A percentile compares a stretch with the other conserved stretches of the same genome.
Evolutionary conservation across 2,329 filamentous ascomycete genomes (phyloP).

Genomic region (Phaeosphaeriaceae sp.): DNA sequence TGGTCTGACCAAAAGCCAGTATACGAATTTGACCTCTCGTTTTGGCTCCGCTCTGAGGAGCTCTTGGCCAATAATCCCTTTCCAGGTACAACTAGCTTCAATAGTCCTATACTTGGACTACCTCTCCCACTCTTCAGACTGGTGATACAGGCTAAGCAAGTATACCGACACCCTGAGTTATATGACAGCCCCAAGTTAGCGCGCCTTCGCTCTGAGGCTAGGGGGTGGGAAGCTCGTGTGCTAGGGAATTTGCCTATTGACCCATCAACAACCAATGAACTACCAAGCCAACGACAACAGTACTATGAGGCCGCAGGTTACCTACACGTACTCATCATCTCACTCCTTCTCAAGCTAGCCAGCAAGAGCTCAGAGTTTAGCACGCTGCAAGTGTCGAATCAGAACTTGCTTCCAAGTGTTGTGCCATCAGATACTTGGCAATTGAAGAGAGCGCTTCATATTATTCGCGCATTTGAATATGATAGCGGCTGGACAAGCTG

Average conservation of each 20-base stretch:
- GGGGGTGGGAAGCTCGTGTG: slow-evolving; percentile 18
- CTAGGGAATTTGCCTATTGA: slow-evolving; percentile 12
- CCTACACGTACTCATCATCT: slow-evolving; percentile 20
- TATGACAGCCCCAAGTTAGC: neutral
- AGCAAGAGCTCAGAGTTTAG: neutral
- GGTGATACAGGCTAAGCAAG: slow-evolving; percentile 15
- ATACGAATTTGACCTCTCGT: slow-evolving; percentile 15
- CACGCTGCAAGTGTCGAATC: neutral
- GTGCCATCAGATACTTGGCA: slow-evolving; percentile 15
- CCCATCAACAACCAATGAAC: neutral
- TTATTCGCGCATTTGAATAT: slow-evolving; percentile 6
- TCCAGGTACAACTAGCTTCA: slow-evolving; percentile 13
- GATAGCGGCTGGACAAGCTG: slow-evolving; percentile 13
- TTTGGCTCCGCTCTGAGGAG: slow-evolving; percentile 19
- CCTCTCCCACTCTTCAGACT: slow-evolving; percentile 20
- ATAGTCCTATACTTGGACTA: slow-evolving; percentile 24
- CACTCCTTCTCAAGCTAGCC: slow-evolving; percentile 16
- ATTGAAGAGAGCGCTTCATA: slow-evolving; percentile 11
- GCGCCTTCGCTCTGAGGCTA: slow-evolving; percentile 12
- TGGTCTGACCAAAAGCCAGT: slow-evolving; percentile 19
- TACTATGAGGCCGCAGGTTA: slow-evolving; percentile 17
- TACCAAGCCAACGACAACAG: slow-evolving; percentile 1
- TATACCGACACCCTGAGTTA: slow-evolving; percentile 6
- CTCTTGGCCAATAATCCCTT: slow-evolving; percentile 14
- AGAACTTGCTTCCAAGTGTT: slow-evolving; percentile 3